Percentiles rank a stretch among this genome's conserved stretches.
These are phyloP conservation scores for Cynara cardunculus DNA, from an alignment of 129 eudicot genomes.

Conservation along the genomic window DNA sequence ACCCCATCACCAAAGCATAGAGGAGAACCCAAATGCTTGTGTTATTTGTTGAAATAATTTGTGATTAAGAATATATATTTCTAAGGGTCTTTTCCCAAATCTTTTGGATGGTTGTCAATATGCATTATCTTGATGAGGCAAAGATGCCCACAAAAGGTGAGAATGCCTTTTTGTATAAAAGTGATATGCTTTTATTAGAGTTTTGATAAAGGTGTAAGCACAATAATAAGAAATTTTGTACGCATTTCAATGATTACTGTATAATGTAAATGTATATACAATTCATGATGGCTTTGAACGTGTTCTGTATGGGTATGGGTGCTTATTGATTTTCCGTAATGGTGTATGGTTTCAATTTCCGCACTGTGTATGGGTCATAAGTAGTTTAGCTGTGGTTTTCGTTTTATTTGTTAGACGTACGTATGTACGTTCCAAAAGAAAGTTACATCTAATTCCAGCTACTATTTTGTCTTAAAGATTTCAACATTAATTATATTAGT, in stretches of 20 bases:
- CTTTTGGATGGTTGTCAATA: constrained; percentile 10
- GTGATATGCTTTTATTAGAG: constrained; percentile 30
- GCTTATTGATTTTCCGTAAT: not conserved
- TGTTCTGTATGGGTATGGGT: not conserved
- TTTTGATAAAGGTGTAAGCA: constrained; percentile 18
- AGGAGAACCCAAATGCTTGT: constrained; percentile 92
- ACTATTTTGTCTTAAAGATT: too few species aligned
- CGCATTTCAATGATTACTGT: not conserved
- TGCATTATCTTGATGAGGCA: constrained; percentile 23
- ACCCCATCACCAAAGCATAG: constrained; percentile 66
- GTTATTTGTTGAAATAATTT: constrained; percentile 37
- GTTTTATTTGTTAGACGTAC: too few species aligned
- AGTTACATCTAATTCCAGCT: too few species aligned
- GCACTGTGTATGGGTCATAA: not conserved
- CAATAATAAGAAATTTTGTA: constrained; percentile 5
- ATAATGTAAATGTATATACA: constrained; percentile 2
- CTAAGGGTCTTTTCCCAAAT: constrained; percentile 18
- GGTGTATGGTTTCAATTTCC: not conserved
- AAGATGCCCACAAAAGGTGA: constrained; percentile 19
- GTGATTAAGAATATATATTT: constrained; percentile 17
- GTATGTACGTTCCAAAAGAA: too few species aligned
- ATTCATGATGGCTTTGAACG: not conserved
- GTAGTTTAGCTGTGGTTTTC: not conserved
- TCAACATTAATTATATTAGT: too few species aligned
- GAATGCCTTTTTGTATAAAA: constrained; percentile 29